A percentile compares a stretch with the other conserved stretches of the same genome.
These are phyloP conservation scores for Trichoderma atroviride DNA, from an alignment of 2,329 filamentous ascomycete genomes.

Conservation along the genomic window DNA sequence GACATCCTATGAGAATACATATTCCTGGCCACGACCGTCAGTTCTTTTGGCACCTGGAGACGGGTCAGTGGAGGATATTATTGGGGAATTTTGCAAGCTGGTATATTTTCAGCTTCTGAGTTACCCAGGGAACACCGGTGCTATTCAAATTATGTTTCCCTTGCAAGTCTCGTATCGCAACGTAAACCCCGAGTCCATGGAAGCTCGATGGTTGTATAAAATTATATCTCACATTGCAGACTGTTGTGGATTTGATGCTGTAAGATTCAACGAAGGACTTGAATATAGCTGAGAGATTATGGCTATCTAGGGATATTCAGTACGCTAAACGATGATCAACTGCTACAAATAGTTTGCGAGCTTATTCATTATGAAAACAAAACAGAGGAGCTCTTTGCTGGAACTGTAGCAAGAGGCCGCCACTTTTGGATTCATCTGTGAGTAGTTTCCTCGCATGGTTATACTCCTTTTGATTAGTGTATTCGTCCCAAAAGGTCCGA, in stretches of 20 bases:
- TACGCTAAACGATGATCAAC: background rate
- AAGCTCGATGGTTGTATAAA: background rate
- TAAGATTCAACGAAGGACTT: background rate
- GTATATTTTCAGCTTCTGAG: slow-evolving; percentile 18
- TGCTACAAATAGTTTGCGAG: background rate
- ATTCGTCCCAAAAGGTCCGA: background rate
- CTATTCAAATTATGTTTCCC: background rate
- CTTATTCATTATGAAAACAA: background rate
- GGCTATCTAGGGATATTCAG: background rate
- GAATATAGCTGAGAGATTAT: background rate
- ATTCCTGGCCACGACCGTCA: background rate
- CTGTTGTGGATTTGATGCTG: background rate
- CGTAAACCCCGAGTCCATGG: background rate
- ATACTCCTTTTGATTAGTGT: background rate
- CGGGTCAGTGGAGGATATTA: slow-evolving; percentile 5
- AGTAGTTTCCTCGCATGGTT: background rate
- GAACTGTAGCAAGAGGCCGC: background rate
- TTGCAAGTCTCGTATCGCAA: background rate
- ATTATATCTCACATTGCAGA: background rate
- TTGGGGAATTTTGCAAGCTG: slow-evolving; percentile 9
- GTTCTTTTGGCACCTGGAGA: background rate
- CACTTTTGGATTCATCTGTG: background rate
- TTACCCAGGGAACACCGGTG: background rate
- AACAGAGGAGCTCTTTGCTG: background rate
- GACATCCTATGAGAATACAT: background rate